These are phyloP conservation scores for Neofusicoccum ribis DNA, from an alignment of 2,329 filamentous ascomycete genomes.

Conservation along the genomic window DNA sequence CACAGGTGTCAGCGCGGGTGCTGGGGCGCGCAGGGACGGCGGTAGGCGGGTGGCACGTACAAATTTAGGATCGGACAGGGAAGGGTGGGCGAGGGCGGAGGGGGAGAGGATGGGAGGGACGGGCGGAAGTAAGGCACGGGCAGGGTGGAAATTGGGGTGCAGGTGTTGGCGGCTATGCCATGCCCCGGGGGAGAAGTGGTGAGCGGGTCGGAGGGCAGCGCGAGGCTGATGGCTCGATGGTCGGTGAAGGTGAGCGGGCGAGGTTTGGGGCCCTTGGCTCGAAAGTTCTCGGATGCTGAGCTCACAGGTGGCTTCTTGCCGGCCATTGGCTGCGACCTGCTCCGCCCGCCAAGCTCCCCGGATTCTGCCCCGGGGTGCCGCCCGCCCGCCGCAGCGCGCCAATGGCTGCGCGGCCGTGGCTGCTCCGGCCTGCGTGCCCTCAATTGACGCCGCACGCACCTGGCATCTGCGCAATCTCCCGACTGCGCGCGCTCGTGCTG, in stretches of 20 bases:
- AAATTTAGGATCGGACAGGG: neutral
- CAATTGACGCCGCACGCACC: neutral
- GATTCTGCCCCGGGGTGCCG: neutral
- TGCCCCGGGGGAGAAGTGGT: neutral
- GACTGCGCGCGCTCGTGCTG: neutral
- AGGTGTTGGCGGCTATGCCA: neutral
- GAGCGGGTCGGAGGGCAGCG: neutral
- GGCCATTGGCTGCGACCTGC: slow-evolving; percentile 8
- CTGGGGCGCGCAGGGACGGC: no score
- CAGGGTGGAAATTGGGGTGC: neutral
- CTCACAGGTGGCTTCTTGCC: slow-evolving; percentile 15
- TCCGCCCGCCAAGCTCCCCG: neutral
- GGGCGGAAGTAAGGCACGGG: slow-evolving; percentile 18
- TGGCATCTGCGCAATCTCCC: slow-evolving; percentile 4
- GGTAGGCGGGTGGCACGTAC: slow-evolving; percentile 23
- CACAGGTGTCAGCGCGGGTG: slow-evolving; percentile 29
- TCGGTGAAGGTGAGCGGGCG: neutral
- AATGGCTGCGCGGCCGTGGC: neutral
- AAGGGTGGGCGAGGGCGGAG: slow-evolving; percentile 8
- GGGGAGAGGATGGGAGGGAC: neutral
- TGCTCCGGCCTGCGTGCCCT: neutral
- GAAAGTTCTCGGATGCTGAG: slow-evolving; percentile 15
- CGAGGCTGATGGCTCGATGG: slow-evolving; percentile 4
- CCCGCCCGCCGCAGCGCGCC: neutral
- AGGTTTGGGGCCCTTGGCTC: neutral